Conservation (phyloP, 2,329 filamentous ascomycete species). For the Ceratocystiopsis brevicomis region DNA sequence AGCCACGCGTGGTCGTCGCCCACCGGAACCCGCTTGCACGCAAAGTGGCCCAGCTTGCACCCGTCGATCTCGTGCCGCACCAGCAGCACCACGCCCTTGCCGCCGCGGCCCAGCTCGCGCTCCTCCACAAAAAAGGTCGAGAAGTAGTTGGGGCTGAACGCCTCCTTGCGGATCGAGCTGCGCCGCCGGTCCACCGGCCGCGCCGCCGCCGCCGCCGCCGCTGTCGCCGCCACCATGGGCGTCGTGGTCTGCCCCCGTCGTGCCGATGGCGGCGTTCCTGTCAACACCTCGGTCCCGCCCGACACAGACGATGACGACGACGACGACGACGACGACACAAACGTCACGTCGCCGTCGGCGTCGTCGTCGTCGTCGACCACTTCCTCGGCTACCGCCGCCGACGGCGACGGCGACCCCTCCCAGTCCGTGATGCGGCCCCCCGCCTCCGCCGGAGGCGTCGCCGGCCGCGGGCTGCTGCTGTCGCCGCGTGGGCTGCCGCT, state of each 20-base stretch:
- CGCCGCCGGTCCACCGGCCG: background rate
- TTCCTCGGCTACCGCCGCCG: background rate
- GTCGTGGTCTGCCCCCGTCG: no score
- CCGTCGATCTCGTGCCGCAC: slow-evolving; percentile 85
- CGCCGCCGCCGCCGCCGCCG: background rate
- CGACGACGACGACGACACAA: background rate
- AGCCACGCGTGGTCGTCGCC: slow-evolving; percentile 90
- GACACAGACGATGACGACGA: slow-evolving; percentile 6
- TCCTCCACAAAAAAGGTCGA: slow-evolving; percentile 84
- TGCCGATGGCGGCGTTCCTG: no score
- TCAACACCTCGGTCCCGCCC: slow-evolving; percentile 5
- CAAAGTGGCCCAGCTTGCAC: slow-evolving; percentile 74
- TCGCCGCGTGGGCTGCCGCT: no score
- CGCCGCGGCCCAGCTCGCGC: slow-evolving; percentile 66
- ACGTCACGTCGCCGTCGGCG: slow-evolving; percentile 9
- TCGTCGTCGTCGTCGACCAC: background rate
- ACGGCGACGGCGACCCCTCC: background rate
- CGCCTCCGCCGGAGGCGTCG: background rate
- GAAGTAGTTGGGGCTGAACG: slow-evolving; percentile 88
- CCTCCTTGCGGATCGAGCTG: slow-evolving; percentile 63
- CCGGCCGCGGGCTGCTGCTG: slow-evolving; percentile 3
- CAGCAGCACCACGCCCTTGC: slow-evolving; percentile 87
- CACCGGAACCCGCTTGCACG: slow-evolving; percentile 91
- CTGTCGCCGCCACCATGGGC: background rate
- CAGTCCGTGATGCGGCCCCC: background rate